phyloP scores from a whole-genome alignment of 2,329 filamentous ascomycete species.

The Aspergillus pseudotamarii region DNA sequence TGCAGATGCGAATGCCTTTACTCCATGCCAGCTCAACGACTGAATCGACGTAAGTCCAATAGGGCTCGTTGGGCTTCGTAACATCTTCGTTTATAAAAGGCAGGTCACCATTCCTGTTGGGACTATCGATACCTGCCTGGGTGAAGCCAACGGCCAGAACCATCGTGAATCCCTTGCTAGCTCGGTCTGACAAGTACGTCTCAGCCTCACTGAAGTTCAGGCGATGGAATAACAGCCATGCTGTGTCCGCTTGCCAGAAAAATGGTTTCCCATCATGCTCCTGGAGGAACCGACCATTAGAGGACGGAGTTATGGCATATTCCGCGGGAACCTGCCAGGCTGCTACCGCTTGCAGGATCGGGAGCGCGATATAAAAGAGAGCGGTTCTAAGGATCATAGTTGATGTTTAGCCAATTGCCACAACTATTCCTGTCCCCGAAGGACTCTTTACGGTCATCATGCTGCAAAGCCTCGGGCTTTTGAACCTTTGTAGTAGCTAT shows the following conservation, averaged over 20 bases:
- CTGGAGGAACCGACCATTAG: not conserved
- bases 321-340: not conserved
- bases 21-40: not conserved
- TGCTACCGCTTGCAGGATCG: not conserved
- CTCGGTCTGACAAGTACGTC: not conserved
- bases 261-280: not conserved
- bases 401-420: fast-evolving
- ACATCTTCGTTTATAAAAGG: not conserved
- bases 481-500: not conserved
- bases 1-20: not conserved
- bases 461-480: not conserved
- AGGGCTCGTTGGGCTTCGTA: not conserved
- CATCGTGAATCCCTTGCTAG: not conserved
- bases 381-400: not conserved
- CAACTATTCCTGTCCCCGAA: not conserved
- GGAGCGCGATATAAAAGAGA: not conserved
- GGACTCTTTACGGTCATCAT: not conserved
- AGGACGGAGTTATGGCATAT: not conserved
- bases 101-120: not conserved
- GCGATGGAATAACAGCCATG: not conserved
- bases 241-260: not conserved
- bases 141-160: not conserved
- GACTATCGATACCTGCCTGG: not conserved
- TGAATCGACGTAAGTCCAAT: not conserved
- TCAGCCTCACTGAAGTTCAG: not conserved